Evolutionary conservation across 345 rosid genomes (phyloP).

Genomic region (Syzygium jambos): DNA sequence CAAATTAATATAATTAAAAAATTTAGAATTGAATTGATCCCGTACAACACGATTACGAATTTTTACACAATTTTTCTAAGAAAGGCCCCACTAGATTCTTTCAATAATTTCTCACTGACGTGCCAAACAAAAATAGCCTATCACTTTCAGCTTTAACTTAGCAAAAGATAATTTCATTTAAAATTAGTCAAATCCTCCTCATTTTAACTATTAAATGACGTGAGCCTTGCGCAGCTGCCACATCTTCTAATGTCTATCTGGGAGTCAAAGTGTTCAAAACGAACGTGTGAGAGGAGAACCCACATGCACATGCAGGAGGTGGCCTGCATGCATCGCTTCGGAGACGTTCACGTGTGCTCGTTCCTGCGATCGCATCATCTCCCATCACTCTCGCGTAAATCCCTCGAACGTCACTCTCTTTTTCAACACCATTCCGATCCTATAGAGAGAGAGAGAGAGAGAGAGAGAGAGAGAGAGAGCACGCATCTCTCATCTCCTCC

Average conservation of each 20-base stretch:
- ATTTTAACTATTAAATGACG: not conserved
- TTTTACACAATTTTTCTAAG: too few relatives aligned
- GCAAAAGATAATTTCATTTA: not conserved
- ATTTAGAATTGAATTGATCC: too few relatives aligned
- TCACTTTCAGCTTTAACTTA: not conserved
- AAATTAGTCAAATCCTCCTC: not conserved
- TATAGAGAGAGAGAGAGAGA: too few relatives aligned
- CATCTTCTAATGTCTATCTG: not conserved
- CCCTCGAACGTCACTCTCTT: not conserved
- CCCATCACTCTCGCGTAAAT: not conserved
- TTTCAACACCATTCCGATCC: too few relatives aligned
- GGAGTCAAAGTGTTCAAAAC: not conserved
- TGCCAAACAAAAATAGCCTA: not conserved
- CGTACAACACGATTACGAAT: too few relatives aligned
- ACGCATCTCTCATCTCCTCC: not conserved
- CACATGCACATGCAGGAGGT: not conserved
- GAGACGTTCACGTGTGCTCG: not conserved
- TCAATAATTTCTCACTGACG: not conserved
- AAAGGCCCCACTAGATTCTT: not conserved
- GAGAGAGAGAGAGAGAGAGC: too few relatives aligned
- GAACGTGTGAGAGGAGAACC: not conserved
- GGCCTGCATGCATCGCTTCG: not conserved
- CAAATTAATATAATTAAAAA: too few relatives aligned
- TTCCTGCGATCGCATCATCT: not conserved
- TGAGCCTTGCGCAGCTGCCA: not conserved